Evolutionary conservation across 2,329 filamentous ascomycete genomes (phyloP).

Genomic region (Neonectria punicea): DNA sequence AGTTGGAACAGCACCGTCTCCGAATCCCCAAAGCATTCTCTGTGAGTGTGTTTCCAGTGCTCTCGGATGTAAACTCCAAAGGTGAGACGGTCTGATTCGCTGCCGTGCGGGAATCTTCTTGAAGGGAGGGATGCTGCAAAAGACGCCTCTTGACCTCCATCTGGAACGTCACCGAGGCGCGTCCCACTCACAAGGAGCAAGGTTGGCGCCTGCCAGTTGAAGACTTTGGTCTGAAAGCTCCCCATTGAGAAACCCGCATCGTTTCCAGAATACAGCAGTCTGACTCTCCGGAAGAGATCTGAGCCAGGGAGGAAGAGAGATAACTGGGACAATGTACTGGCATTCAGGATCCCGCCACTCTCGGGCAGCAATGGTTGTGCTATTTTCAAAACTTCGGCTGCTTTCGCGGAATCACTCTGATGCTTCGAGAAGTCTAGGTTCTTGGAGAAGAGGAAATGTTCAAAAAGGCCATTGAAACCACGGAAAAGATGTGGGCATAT

Average conservation of each 20-base stretch:
- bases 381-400: slow-evolving; percentile 35
- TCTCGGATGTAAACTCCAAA: slow-evolving; percentile 75
- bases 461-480: slow-evolving; percentile 75
- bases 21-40: slow-evolving; percentile 73
- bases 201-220: slow-evolving; percentile 81
- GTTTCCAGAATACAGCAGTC: slow-evolving; percentile 75
- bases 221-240: slow-evolving; percentile 78
- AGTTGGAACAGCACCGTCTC: slow-evolving; percentile 77
- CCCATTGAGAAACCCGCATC: slow-evolving; percentile 81
- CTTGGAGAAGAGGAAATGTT: slow-evolving; percentile 80
- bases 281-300: slow-evolving; percentile 72
- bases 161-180: slow-evolving; percentile 61
- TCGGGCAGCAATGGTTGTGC: slow-evolving; percentile 63
- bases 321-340: slow-evolving; percentile 74
- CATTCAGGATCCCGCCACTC: slow-evolving; percentile 70
- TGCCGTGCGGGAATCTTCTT: slow-evolving; percentile 66
- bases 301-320: slow-evolving; percentile 77
- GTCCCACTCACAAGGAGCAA: slow-evolving; percentile 76
- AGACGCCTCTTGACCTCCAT: slow-evolving; percentile 61
- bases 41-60: slow-evolving; percentile 76
- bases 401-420: slow-evolving; percentile 43
- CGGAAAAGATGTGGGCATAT: slow-evolving; percentile 74
- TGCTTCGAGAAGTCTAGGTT: slow-evolving; percentile 73
- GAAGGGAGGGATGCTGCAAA: slow-evolving; percentile 73
- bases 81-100: slow-evolving; percentile 63